These are phyloP conservation scores for Daldinia vernicosa DNA, from an alignment of 495 filamentous ascomycete genomes.

Conservation along the genomic window DNA sequence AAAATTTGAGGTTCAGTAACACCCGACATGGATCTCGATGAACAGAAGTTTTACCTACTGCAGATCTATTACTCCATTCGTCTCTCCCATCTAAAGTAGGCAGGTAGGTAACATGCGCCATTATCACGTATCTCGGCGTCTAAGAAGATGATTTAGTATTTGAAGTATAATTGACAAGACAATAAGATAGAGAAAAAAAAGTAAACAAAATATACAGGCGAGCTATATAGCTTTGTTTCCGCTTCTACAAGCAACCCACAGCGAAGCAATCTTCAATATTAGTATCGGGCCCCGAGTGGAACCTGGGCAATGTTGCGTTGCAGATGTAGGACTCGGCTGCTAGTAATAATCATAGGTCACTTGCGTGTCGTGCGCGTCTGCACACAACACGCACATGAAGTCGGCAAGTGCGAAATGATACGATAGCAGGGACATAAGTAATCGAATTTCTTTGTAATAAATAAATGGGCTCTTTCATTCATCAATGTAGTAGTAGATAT, in stretches of 20 bases:
- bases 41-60: neutral
- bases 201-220: neutral
- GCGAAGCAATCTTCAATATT: neutral
- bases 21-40: neutral
- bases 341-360: constrained; percentile 3
- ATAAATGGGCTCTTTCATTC: constrained; percentile 19
- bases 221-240: neutral
- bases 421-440: neutral
- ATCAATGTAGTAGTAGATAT: constrained; percentile 24
- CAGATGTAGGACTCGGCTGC: constrained; percentile 21
- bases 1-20: neutral
- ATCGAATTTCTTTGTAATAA: neutral
- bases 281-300: neutral
- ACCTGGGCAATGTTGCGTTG: constrained; percentile 20
- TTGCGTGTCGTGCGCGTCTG: neutral
- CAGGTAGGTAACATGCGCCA: neutral
- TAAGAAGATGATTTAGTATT: neutral
- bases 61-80: neutral
- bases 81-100: neutral
- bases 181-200: neutral
- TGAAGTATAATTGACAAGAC: neutral
- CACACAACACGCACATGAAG: neutral
- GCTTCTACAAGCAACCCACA: neutral
- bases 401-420: constrained; percentile 7
- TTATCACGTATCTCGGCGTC: neutral